Base-by-base conservation (phyloP, 345 rosid species). In the Bruguiera parviflora region DNA sequence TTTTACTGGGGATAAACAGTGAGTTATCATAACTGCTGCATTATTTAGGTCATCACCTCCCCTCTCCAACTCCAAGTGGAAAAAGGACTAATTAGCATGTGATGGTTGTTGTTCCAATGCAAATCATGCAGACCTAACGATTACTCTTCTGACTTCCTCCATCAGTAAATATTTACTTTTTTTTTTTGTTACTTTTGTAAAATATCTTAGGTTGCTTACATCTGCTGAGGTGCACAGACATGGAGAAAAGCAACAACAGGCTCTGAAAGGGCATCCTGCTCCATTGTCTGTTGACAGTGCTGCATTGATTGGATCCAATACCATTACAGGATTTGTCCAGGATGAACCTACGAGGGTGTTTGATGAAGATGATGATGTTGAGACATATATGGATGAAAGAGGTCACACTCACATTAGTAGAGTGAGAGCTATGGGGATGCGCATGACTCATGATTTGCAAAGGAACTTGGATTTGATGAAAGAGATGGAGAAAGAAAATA, bases 401-500 rank as follows among this genome's bases (percentile, higher is more conserved):
- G 98, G 98, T 4, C 87, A 69, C 61, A 47, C 84, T 28, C 85
- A 90, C 73, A 87, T 94, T 60, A 88, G 88, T 80, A 87, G 83
- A 77, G 79, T 83, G 69, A 85, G 88, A 83, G 96, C 92, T 67
- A 89, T 94, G 97, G 98, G 98, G 53, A 83, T 94, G 76, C 87
- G 84, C 58, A 91, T 94, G 97, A 94, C 98, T 33, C 88, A 95
- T 75, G 98, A 94, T 84, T 84, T 94, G 73, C 96, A 89, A 74
- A 86, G 98, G 84, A 94, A 94, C 84, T 81, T 94, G 77, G 95
- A 87, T 75, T 73, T 94, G 84, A 91, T 94, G 92, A 91, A 83
- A 78, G 95, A 91, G 85, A 76, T 85, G 78, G 94, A 88, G 66
- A 73, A 76, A 8, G 95, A 84, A 64, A 73, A 53, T 67, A 73